phyloP scores from a whole-genome alignment of 192 early-diverging fungal species.

The Linnemannia hyalina region DNA sequence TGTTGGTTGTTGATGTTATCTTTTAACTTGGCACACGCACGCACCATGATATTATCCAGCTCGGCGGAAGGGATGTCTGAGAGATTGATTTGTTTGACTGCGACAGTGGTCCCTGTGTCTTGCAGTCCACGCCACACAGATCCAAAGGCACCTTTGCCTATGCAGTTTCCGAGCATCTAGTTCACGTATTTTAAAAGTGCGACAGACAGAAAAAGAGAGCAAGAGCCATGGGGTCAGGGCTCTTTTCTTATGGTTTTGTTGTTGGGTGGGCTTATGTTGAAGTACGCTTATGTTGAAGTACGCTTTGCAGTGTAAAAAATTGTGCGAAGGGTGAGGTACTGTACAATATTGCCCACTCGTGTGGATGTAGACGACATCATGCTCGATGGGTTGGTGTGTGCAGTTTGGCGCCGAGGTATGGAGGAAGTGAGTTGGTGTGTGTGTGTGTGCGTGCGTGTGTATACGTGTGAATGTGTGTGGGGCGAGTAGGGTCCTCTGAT shows the following conservation, averaged over 20 bases:
- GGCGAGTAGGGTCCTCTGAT: background rate
- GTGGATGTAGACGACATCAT: constrained; percentile 22
- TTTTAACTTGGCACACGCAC: background rate
- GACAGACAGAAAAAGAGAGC: background rate
- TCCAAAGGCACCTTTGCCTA: constrained; percentile 82
- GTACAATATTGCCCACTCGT: constrained; percentile 38
- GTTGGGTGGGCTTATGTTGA: background rate
- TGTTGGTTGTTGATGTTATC: background rate
- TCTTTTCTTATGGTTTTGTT: background rate
- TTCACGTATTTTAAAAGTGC: constrained; percentile 8
- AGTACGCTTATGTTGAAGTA: background rate
- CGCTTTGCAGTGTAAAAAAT: background rate
- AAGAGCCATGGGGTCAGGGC: background rate
- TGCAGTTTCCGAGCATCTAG: constrained; percentile 73
- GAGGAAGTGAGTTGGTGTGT: background rate
- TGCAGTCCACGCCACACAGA: constrained; percentile 79
- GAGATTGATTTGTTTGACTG: constrained; percentile 79
- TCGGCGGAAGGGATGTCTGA: constrained; percentile 56
- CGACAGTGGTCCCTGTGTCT: constrained; percentile 76
- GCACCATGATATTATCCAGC: constrained; percentile 58
- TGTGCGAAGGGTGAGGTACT: background rate
- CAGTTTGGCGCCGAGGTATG: background rate
- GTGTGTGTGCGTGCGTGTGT: background rate
- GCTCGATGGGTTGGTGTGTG: background rate
- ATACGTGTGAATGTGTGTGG: background rate